Base-by-base conservation (phyloP, 2,329 filamentous ascomycete genomes). In the Exophiala dermatitidis region DNA sequence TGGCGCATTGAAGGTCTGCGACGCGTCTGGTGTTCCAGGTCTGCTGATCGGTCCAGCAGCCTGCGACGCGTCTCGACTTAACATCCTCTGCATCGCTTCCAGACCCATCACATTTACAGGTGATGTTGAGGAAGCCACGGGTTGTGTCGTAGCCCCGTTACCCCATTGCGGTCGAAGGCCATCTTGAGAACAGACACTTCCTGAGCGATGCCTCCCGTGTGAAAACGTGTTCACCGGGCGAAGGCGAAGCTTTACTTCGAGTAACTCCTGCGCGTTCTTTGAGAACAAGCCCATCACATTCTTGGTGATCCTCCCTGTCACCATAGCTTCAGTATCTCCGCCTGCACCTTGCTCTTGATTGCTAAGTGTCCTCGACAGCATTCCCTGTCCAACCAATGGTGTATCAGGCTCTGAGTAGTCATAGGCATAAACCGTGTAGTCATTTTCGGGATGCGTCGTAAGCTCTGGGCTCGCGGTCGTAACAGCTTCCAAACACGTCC, bases 381-480 rank as follows among this genome's bases (percentile, higher is more conserved):
- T 88, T 49, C 94, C 93, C 70, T 98, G 91, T 26, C 93, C 93
- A 28, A 96, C 91, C 52, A 97, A 78, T 49, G 94, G 93, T 12
- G 85, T 88, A 66, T 96, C 90, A 60, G 88, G 87, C 71, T 98
- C 93, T 8, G 93, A 96, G 69, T 91, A 97, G 70, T 98, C 93
- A 73, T 89, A 88, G 31, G 91, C 90, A 71, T 98, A 98, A 52
- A 98, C 84, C n/a, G 90, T 93, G 72, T 93, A 98, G 72, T 98
- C 90, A 69, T 81, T 73, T 72, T 85, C 77, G 56, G 85, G 67
- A 75, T 85, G 76, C 66, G 82, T 81, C 44, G 90, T 75, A 43
- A 98, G 79, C 72, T 98, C 93, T 36, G 93, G 93, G 67, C 93
- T 97, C 48, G 82, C 80, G 46, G 77, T 72, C 29, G 82, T 78